Conservation (phyloP, 441 rosid species). For the Manihot esculenta region DNA sequence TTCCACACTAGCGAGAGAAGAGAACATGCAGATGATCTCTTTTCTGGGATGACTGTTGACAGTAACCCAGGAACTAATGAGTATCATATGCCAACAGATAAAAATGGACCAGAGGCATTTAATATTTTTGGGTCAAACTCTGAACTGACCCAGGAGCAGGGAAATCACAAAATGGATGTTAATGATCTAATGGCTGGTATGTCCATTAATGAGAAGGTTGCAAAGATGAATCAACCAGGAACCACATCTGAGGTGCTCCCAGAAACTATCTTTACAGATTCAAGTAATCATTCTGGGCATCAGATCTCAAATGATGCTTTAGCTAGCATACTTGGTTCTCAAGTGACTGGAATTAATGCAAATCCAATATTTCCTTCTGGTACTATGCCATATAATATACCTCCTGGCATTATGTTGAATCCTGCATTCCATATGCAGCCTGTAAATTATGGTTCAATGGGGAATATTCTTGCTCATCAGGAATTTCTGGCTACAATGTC, state of each 20-base stretch:
- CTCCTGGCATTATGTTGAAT: slow-evolving; percentile 68
- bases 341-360: slow-evolving; percentile 44
- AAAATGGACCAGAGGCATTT: slow-evolving; percentile 46
- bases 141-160: slow-evolving; percentile 38
- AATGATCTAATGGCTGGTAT: slow-evolving; percentile 73
- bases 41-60: slow-evolving; percentile 77
- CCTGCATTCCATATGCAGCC: slow-evolving; percentile 67
- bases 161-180: slow-evolving; percentile 39
- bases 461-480: slow-evolving; percentile 72
- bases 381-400: slow-evolving; percentile 51
- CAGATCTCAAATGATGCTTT: slow-evolving; percentile 45
- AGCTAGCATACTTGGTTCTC: slow-evolving; percentile 55
- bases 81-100: slow-evolving; percentile 32
- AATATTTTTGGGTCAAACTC: slow-evolving; percentile 66
- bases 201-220: slow-evolving; percentile 49
- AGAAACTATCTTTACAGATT: slow-evolving; percentile 47
- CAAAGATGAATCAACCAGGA: slow-evolving; percentile 45
- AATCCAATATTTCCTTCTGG: slow-evolving; percentile 50
- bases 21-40: slow-evolving; percentile 64
- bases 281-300: slow-evolving; percentile 35
- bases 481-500: slow-evolving; percentile 77
- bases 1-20: slow-evolving; percentile 57
- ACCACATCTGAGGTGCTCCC: slow-evolving; percentile 36
- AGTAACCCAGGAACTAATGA: slow-evolving; percentile 38
- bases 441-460: slow-evolving; percentile 71